Evolutionary conservation across 441 rosid species (phyloP).

Genomic region (Adansonia madagascariensis): DNA sequence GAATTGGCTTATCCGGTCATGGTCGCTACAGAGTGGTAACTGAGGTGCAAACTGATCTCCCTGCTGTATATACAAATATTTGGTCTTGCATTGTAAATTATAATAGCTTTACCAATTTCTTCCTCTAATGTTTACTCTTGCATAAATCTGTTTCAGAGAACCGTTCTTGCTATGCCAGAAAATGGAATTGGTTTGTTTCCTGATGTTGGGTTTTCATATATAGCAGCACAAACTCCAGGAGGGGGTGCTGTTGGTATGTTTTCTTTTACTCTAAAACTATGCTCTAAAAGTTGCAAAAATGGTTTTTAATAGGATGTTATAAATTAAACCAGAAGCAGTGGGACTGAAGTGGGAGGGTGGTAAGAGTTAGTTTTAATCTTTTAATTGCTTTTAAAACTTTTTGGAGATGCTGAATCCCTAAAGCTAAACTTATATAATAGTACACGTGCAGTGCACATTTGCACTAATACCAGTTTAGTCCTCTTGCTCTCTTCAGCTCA

Average conservation of each 20-base stretch:
- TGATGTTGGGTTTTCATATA: slow-evolving; percentile 88
- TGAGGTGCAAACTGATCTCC: slow-evolving; percentile 53
- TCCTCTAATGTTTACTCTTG: slow-evolving; percentile 12
- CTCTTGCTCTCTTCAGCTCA: background rate
- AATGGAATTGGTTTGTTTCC: slow-evolving; percentile 96
- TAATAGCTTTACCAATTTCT: background rate
- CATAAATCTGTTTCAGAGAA: slow-evolving; percentile 51
- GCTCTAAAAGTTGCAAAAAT: background rate
- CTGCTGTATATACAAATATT: slow-evolving; percentile 16
- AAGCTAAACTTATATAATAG: background rate
- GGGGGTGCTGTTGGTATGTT: slow-evolving; percentile 83
- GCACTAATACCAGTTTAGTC: background rate
- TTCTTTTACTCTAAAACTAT: slow-evolving; percentile 13
- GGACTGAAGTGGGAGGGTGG: background rate
- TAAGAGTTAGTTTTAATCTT: background rate
- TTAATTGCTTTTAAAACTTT: background rate
- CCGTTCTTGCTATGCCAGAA: slow-evolving; percentile 96
- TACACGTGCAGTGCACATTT: background rate
- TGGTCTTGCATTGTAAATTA: slow-evolving; percentile 2
- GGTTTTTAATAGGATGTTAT: background rate
- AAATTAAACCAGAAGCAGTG: background rate
- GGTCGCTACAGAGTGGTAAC: slow-evolving; percentile 84
- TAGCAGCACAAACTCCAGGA: slow-evolving; percentile 89
- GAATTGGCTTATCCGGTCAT: slow-evolving; percentile 92
- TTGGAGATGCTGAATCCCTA: background rate